Evolutionary conservation across 495 filamentous ascomycete genomes (phyloP).

Genomic region (Aspergillus sclerotioniger): DNA sequence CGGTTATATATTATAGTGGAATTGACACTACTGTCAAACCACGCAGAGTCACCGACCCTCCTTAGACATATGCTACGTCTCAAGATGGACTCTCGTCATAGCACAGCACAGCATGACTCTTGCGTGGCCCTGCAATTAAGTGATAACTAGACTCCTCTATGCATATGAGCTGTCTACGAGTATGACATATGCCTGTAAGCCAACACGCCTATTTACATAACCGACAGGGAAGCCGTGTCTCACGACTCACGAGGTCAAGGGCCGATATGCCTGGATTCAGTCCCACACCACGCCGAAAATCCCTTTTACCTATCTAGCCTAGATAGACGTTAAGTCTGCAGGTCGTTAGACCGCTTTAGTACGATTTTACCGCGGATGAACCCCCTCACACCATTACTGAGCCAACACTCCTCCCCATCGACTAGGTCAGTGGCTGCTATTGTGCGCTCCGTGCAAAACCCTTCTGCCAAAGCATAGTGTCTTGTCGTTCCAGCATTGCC

Average conservation of each 20-base stretch:
- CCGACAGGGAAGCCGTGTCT: background rate
- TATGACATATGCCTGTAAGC: background rate
- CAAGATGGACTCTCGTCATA: too few relatives aligned
- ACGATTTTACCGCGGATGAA: conserved; percentile 55
- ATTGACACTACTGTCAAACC: too few relatives aligned
- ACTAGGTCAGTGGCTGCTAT: conserved; percentile 55
- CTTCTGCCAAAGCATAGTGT: conserved; percentile 70
- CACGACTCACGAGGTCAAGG: background rate
- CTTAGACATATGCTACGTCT: too few relatives aligned
- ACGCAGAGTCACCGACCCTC: too few relatives aligned
- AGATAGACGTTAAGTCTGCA: conserved; percentile 14
- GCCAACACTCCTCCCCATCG: conserved; percentile 74
- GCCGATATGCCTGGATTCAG: background rate
- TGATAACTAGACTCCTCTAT: background rate
- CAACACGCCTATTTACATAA: background rate
- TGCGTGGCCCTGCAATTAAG: background rate
- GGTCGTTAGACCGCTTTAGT: conserved; percentile 25
- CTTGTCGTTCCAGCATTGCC: conserved; percentile 82
- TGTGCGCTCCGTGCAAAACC: conserved; percentile 60
- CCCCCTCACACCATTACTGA: conserved; percentile 83
- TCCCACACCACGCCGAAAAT: background rate
- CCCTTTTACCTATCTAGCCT: background rate
- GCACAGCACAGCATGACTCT: background rate
- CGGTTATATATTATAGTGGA: too few relatives aligned
- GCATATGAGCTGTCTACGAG: background rate